Evolutionary conservation across 179 eudicot genomes (phyloP), one percentile per base, ranked within the genome.

Genomic region (Pouteria campechiana): DNA sequence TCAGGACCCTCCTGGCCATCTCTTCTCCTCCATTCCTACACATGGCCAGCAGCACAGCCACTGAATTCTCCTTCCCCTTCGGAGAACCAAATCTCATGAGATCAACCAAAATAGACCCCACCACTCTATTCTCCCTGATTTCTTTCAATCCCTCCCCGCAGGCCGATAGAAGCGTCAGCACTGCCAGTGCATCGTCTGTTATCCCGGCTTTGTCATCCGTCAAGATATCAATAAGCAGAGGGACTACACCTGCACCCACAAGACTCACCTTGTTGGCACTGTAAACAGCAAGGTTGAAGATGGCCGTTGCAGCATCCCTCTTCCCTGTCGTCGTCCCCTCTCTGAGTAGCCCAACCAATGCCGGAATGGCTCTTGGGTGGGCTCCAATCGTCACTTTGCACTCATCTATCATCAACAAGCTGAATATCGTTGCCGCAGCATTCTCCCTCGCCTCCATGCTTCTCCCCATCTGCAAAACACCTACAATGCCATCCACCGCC

Each of bases 131-230:
- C 33, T 64, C 71, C 48, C 62, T 65, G 28, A 58, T 60, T 59
- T 75, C 72, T 46, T 63, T 61, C 25, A 65, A 33, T 38, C 79
- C 79, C 49, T 78, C 65, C 5, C 57, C 39, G 46, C 76, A 72
- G 14, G 70, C 79, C 64, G 57, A 41, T 19, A 79, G 66, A 24
- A 68, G 52, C 13, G 63, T 61, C 39, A 75, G 68, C 53, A 79
- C 65, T 10, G 73, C 58, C 54, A 72, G 46, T 9, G 87, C 74
- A 44, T 75, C 79, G 33, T 79, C 79, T 1, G 79, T 75, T 5
- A 72, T 75, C 17, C 82, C 82, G 15, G 87, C 82, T 48, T 63
- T 75, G 15, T 60, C 76, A 37, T 75, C 76, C 44, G 48, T 59
- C 64, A 78, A 55, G n/a, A 63, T 34, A 28, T 55, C 67, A 44